Base-by-base conservation (phyloP, 805 yeast genomes). In the Clavispora santaluciae region DNA sequence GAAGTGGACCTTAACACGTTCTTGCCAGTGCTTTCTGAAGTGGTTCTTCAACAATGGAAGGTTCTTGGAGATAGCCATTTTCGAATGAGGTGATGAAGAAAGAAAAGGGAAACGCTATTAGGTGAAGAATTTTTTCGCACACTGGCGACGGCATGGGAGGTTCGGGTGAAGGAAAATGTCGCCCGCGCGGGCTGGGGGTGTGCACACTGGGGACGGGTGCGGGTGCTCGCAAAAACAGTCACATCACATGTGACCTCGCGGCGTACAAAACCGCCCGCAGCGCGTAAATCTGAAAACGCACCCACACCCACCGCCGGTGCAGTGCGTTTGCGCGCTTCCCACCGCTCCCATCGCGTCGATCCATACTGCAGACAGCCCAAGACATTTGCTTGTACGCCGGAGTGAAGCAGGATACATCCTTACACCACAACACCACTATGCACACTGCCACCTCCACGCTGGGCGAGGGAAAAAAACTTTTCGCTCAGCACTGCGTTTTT, bases 11-110 rank as follows among this genome's bases (percentile, higher is more conserved):
- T 81, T 87, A 82, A 93, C 99, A 71, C 98, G 87, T 77, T 88
- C 95, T 80, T 93, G 98, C 99, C 99, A 93, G 95, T 91, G 91
- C 87, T 91, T 91, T 83, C 97, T 86, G 95, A 91, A 91, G 82
- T 93, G 99, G 85, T 91, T 91, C 85, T 87, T 88, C 83, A 87
- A 86, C 79, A 91, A 79, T 81, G 98, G 96, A 80, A 89, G 83
- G 81, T 91, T 91, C 90, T 93, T 91, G 64, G 93, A 76, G 83
- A 93, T 89, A 76, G 98, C 99, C 90, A 74, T 68, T 55, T 52
- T 61, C 50, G 49, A 40, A 40, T 28, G 31, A 28, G 31, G 45
- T 42, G 45, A 33, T 33, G 41, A 40, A 41, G 48, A 45, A 49
- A 44, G 51, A 43, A 44, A 31, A 35, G 39, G 37, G 34, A 28